These are phyloP conservation scores for Massariosphaeria phaeospora DNA, from an alignment of 495 filamentous ascomycete genomes.

Conservation along the genomic window DNA sequence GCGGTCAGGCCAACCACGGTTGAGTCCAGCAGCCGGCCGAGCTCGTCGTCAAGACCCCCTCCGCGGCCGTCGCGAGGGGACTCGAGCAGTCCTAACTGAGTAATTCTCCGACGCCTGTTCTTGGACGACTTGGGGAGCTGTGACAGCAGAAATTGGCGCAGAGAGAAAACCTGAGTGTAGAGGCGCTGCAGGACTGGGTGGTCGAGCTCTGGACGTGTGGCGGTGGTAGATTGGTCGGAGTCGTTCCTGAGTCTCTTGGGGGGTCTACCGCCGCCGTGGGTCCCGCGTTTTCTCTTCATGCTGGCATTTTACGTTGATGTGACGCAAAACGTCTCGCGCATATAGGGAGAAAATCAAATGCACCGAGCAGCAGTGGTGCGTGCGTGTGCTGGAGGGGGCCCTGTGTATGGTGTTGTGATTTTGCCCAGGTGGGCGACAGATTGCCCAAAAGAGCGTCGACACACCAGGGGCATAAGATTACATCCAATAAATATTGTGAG, in stretches of 20 bases:
- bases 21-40: slow-evolving; percentile 59
- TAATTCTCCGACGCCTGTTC: slow-evolving; percentile 48
- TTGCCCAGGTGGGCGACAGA: slow-evolving; percentile 1
- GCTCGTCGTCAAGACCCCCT: slow-evolving; percentile 38
- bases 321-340: slow-evolving; percentile 16
- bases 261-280: slow-evolving; percentile 17
- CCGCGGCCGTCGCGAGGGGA: slow-evolving; percentile 33
- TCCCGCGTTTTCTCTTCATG: slow-evolving; percentile 33
- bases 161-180: slow-evolving; percentile 61
- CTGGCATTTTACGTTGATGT: slow-evolving; percentile 13
- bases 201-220: slow-evolving; percentile 33
- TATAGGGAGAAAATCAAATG: slow-evolving; percentile 1
- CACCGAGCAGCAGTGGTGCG: too few species aligned
- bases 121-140: slow-evolving; percentile 52
- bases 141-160: slow-evolving; percentile 66
- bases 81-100: slow-evolving; percentile 18
- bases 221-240: slow-evolving; percentile 29
- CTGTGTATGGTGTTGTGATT: slow-evolving; percentile 25
- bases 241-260: slow-evolving; percentile 18
- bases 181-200: slow-evolving; percentile 71
- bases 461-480: slow-evolving; percentile 19
- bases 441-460: slow-evolving; percentile 11
- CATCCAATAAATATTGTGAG: slow-evolving; percentile 9
- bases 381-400: background rate
- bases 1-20: slow-evolving; percentile 57